Base-by-base conservation (phyloP, 2,329 filamentous ascomycete species). In the Ceratocystis alfenasii region DNA sequence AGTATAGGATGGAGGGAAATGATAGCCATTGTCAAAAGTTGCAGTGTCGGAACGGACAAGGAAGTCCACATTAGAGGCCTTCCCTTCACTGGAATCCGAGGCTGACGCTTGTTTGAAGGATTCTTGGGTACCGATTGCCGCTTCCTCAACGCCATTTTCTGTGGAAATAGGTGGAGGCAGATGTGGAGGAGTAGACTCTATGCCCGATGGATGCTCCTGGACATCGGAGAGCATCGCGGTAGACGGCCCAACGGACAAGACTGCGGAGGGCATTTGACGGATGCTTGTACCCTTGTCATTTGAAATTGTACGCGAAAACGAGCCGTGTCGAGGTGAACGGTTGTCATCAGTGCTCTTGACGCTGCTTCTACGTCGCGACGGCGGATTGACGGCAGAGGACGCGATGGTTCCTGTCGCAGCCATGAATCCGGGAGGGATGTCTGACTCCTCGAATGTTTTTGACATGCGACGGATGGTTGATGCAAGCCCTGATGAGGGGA, bases 1-100 rank as follows among this genome's bases (percentile, higher is more conserved):
- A 0, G 83, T 76, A 70, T 84, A 83, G 65, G 79, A 83, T 4
- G 82, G 84, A 25, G 82, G 83, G 70, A 86, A 86, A 71, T 87
- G 81, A 70, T 87, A 87, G 53, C 84, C 83, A 71, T 87, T 87
- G n/a, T 79, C 76, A 69, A 83, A 85, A 65, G 78, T 72, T 66
- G 75, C 77, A 46, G 77, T 70, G 50, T 69, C 67, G 50, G 69
- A 59, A 50, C 65, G 53, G 7, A 41, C 53, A 45, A 68, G 46
- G 12, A 63, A 33, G 44, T 53, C 44, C 6, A 33, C 28, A 33
- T 57, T 57, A 25, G 53, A 44, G 3, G 63, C 20, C 50, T 65
- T 65, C 1, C 28, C 50, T 20, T 61, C 33, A n/a, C 48, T 62
- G 33, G 48, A 46, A 8, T 22, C n/a, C 8, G 36, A 45, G 17